These are phyloP conservation scores for Coniosporium apollinis DNA, from an alignment of 495 filamentous ascomycete species.

Conservation along the genomic window DNA sequence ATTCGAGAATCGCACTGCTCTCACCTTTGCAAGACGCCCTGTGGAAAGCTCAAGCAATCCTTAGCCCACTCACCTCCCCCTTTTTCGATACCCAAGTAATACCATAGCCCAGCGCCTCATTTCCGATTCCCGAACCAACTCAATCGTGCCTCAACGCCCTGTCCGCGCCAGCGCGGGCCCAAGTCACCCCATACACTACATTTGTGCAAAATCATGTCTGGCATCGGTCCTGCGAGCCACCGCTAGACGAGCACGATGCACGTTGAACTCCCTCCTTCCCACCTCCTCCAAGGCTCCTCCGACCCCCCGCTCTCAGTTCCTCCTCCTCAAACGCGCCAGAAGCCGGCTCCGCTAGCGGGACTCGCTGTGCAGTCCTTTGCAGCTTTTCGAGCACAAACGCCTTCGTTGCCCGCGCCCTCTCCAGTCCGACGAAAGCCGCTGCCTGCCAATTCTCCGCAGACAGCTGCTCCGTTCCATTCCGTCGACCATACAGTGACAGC, in stretches of 20 bases:
- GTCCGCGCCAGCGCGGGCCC: no score
- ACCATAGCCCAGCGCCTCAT: no score
- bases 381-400: constrained; percentile 18
- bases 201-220: constrained; percentile 14
- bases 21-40: no score
- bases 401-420: constrained; percentile 15
- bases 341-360: constrained; percentile 15
- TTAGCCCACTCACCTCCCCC: no score
- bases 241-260: constrained; percentile 10
- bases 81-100: no score
- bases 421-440: constrained; percentile 18
- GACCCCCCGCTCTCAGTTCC: neutral
- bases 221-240: constrained; percentile 1
- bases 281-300: constrained; percentile 4
- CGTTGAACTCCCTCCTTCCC: constrained; percentile 6
- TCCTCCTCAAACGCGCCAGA: constrained; percentile 5
- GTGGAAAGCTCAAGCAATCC: no score
- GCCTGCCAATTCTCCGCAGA: constrained; percentile 14
- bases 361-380: constrained; percentile 20
- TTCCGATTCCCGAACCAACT: no score
- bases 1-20: no score
- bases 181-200: no score
- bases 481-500: constrained; percentile 6
- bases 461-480: constrained; percentile 9
- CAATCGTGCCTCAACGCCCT: no score